Evolutionary conservation across 768 basidiomycete genomes (phyloP).

Genomic region (Exidia glandulosa): DNA sequence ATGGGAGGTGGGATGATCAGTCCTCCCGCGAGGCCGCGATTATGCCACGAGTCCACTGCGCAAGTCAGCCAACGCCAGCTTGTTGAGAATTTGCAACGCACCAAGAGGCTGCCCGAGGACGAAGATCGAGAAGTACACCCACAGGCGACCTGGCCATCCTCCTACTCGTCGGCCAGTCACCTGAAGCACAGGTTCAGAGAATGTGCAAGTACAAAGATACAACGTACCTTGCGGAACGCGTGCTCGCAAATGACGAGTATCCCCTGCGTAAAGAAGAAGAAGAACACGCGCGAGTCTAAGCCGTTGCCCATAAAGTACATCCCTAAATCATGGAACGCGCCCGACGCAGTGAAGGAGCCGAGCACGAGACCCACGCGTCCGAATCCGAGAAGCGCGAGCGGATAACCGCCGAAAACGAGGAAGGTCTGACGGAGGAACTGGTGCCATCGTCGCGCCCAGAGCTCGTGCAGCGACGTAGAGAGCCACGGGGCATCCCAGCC

Average conservation of each 20-base stretch:
- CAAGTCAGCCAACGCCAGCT: not conserved
- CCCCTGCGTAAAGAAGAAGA: slow-evolving; percentile 12
- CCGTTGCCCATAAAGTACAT: slow-evolving; percentile 8
- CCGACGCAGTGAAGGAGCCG: slow-evolving; percentile 8
- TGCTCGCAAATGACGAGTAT: slow-evolving; percentile 9
- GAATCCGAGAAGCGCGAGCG: slow-evolving; percentile 10
- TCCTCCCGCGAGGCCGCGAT: not conserved
- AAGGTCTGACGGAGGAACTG: slow-evolving; percentile 22
- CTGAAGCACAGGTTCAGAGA: too few species aligned
- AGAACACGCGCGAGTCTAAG: slow-evolving; percentile 4
- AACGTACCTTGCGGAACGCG: slow-evolving; percentile 1
- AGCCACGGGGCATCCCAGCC: slow-evolving; percentile 23
- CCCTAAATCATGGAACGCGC: slow-evolving; percentile 8
- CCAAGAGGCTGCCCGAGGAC: slow-evolving; percentile 37
- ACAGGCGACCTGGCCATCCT: slow-evolving; percentile 40
- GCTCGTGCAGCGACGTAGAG: slow-evolving; percentile 24
- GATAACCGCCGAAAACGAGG: slow-evolving; percentile 19
- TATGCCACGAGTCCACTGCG: not conserved
- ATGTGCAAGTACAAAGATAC: too few species aligned
- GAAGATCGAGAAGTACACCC: slow-evolving; percentile 38
- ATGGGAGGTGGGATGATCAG: not conserved
- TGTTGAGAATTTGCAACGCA: slow-evolving; percentile 17
- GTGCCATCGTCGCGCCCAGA: slow-evolving; percentile 31
- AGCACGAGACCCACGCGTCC: slow-evolving; percentile 29
- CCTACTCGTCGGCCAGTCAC: slow-evolving; percentile 34